These are phyloP conservation scores for Kickxella alabastrina DNA, from an alignment of 192 early-diverging fungal species.

Conservation along the genomic window DNA sequence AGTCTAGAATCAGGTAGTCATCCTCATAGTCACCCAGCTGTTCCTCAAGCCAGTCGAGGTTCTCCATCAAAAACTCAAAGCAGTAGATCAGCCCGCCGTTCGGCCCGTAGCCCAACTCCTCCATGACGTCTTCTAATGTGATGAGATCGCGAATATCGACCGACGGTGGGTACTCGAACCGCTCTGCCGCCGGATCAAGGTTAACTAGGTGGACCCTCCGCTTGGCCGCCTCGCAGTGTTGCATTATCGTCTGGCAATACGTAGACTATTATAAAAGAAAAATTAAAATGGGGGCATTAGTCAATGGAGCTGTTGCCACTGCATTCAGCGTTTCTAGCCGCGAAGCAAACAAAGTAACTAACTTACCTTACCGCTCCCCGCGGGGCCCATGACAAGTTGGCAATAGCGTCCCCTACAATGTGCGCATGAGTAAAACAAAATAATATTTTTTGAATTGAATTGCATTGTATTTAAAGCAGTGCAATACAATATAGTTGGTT, in stretches of 20 bases:
- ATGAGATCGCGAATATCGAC: slow-evolving; percentile 92
- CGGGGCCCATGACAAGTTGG: slow-evolving; percentile 96
- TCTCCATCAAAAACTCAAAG: slow-evolving; percentile 92
- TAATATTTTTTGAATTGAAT: not conserved
- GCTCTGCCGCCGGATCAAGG: slow-evolving; percentile 95
- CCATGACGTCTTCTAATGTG: slow-evolving; percentile 97
- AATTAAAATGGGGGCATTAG: slow-evolving; percentile 20
- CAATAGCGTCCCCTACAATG: slow-evolving; percentile 65
- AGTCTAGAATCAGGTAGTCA: slow-evolving; percentile 96
- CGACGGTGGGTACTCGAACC: slow-evolving; percentile 89
- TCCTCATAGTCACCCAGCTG: slow-evolving; percentile 87
- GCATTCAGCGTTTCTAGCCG: too few relatives aligned
- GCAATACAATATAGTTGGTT: too few relatives aligned
- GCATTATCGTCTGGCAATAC: slow-evolving; percentile 92
- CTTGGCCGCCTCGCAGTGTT: slow-evolving; percentile 82
- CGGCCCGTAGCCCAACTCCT: slow-evolving; percentile 94
- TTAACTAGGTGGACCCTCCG: slow-evolving; percentile 90
- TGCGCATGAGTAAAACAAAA: not conserved
- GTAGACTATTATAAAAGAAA: slow-evolving; percentile 61
- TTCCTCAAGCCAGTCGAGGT: slow-evolving; percentile 96
- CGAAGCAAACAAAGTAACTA: too few relatives aligned
- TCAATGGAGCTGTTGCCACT: too few relatives aligned
- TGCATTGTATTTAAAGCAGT: too few relatives aligned
- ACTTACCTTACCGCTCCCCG: slow-evolving; percentile 77
- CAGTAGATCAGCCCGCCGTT: slow-evolving; percentile 98